Percentiles rank a stretch among this genome's conserved stretches.
Conservation (phyloP, 768 basidiomycete species). For the Boletus reticulatus region DNA sequence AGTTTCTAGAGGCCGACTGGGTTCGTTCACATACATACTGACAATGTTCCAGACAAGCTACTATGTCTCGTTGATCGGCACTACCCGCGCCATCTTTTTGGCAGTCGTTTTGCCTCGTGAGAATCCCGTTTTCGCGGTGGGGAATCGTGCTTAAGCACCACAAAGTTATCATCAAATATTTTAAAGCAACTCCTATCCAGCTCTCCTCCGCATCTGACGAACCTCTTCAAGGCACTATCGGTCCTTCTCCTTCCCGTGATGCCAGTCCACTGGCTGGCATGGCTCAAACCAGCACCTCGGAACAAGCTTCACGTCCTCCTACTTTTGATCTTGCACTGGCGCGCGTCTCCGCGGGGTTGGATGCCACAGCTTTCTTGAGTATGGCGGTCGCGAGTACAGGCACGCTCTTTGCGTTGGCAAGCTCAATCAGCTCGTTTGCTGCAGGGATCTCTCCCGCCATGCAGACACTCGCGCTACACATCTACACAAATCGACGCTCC, state of each 20-base stretch:
- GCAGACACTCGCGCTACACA: conserved; percentile 68
- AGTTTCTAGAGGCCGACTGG: conserved; percentile 12
- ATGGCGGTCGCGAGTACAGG: conserved; percentile 50
- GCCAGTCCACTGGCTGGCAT: not conserved
- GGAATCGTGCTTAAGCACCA: not conserved
- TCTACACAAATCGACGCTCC: conserved; percentile 55
- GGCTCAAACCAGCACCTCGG: conserved; percentile 2
- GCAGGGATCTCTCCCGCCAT: conserved; percentile 62
- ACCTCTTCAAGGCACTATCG: conserved; percentile 5
- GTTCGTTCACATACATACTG: not conserved
- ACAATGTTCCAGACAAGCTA: conserved; percentile 58
- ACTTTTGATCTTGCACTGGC: conserved; percentile 71
- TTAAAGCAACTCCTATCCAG: conserved; percentile 41
- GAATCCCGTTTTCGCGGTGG: conserved; percentile 15
- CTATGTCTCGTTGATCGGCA: conserved; percentile 56
- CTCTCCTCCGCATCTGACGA: conserved; percentile 17
- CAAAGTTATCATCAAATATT: conserved; percentile 52
- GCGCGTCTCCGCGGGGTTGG: conserved; percentile 57
- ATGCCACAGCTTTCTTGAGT: conserved; percentile 47
- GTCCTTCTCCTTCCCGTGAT: not conserved
- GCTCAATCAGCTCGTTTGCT: conserved; percentile 54
- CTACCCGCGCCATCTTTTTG: conserved; percentile 53
- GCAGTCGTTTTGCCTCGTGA: conserved; percentile 59
- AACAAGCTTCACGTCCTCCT: conserved; percentile 35
- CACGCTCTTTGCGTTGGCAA: conserved; percentile 48